Base-by-base conservation (phyloP, 805 yeast genomes). In the Blastobotrys americana region DNA sequence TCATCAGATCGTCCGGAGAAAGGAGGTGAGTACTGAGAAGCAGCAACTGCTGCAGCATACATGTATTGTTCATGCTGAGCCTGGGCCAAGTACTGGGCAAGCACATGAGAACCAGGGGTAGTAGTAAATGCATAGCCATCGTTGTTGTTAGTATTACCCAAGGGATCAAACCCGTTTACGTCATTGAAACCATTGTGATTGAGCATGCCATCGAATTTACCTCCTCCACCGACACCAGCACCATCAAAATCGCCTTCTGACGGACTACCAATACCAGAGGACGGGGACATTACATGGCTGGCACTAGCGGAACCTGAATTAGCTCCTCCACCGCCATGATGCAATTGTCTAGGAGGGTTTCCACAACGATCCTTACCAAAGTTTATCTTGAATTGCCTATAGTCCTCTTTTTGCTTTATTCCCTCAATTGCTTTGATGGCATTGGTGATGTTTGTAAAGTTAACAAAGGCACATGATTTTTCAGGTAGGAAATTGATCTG, bases 361-460 rank as follows among this genome's bases (percentile, higher is more conserved):
- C 97, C 97, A 65, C 97, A 90, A 58, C 98, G 75, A 61, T 87
- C 96, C 60, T 88, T 88, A 42, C 97, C 97, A 61, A 84, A 89
- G 61, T 88, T 87, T 54, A 90, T 83, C 63, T 86, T 86, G 56
- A 88, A 72, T 47, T 74, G 73, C 53, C 74, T 72, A 46, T 68
- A 66, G 27, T 77, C 84, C 3, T 73, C 73, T 56, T 81, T 78
- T 38, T 83, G 80, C 63, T 85, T 83, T 54, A 89, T 84, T 39
- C 95, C 93, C 59, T 89, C 96, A 52, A 90, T 82, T 4, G 97
- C 97, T 57, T 83, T 78, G 55, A 89, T 84, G 4, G 97, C 96
- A 61, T 82, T 83, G 34, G 89, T 84, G 54, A 93, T 86, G 61
- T 87, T 84, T 17, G 95, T 86, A 59, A 87, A 89, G 63, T 89